Percentiles rank a stretch among this genome's conserved stretches.
These are phyloP conservation scores for Lentinula lateritia DNA, from an alignment of 768 basidiomycete species.

Conservation along the genomic window DNA sequence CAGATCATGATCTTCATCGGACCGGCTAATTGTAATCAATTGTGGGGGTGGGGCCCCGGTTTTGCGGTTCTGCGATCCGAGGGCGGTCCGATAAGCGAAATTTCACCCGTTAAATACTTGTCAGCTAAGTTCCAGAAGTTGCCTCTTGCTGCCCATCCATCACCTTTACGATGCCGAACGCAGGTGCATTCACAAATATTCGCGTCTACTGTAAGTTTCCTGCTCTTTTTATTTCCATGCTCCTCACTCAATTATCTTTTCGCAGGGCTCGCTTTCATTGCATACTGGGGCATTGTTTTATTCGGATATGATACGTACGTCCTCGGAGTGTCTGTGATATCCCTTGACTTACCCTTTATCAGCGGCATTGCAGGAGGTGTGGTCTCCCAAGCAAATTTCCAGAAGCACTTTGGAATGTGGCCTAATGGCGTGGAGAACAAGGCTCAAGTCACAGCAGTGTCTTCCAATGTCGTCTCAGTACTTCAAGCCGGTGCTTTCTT, in stretches of 20 bases:
- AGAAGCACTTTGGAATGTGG: slow-evolving; percentile 51
- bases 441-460: slow-evolving; percentile 43
- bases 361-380: slow-evolving; percentile 44
- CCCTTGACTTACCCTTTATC: not conserved
- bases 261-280: slow-evolving; percentile 45
- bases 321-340: not conserved
- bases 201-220: slow-evolving; percentile 39
- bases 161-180: not conserved
- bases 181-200: slow-evolving; percentile 27
- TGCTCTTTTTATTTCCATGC: not conserved
- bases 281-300: slow-evolving; percentile 51
- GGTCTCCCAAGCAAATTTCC: slow-evolving; percentile 57
- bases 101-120: not conserved
- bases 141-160: not conserved
- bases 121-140: not conserved
- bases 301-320: slow-evolving; percentile 54
- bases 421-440: slow-evolving; percentile 35
- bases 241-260: not conserved
- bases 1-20: not conserved
- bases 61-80: not conserved
- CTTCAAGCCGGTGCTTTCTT: slow-evolving; percentile 88
- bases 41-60: not conserved
- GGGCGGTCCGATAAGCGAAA: not conserved
- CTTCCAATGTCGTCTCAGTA: slow-evolving; percentile 82
- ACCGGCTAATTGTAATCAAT: not conserved